Evolutionary conservation across 75 land plant genomes (phyloP).

Genomic region (Cupressus sempervirens): DNA sequence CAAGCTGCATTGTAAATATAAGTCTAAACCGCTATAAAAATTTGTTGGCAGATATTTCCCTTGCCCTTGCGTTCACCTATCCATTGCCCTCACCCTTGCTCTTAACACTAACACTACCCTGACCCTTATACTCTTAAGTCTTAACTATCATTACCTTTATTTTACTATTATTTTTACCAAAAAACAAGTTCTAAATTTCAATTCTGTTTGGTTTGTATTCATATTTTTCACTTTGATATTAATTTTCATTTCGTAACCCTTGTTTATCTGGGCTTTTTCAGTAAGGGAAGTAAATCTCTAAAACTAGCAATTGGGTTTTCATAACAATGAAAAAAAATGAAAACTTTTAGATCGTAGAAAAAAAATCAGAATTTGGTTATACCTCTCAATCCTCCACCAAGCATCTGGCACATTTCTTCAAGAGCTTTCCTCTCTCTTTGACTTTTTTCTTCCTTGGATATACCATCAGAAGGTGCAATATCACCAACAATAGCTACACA

Average conservation of each 20-base stretch:
- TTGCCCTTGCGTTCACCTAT: no score
- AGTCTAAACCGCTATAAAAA: background rate
- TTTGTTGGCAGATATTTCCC: no score
- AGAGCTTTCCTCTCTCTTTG: constrained; percentile 73
- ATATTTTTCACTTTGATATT: no score
- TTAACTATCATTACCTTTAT: background rate
- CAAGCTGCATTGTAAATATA: background rate
- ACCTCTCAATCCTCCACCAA: constrained; percentile 67
- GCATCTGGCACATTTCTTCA: constrained; percentile 75
- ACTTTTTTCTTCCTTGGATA: constrained; percentile 83
- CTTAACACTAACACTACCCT: background rate
- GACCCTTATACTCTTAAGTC: background rate
- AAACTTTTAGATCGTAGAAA: background rate
- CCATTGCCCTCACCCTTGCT: no score
- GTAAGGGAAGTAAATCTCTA: background rate
- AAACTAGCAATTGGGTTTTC: background rate
- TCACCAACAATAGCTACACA: constrained; percentile 92
- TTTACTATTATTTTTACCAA: background rate
- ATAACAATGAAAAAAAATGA: background rate
- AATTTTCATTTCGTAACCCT: no score
- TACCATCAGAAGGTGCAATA: constrained; percentile 81
- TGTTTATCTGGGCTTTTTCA: background rate
- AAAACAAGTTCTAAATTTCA: no score
- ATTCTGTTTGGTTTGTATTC: no score
- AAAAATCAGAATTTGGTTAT: background rate